phyloP scores from a whole-genome alignment of 179 eudicot genomes.

The Carnegiea gigantea region DNA sequence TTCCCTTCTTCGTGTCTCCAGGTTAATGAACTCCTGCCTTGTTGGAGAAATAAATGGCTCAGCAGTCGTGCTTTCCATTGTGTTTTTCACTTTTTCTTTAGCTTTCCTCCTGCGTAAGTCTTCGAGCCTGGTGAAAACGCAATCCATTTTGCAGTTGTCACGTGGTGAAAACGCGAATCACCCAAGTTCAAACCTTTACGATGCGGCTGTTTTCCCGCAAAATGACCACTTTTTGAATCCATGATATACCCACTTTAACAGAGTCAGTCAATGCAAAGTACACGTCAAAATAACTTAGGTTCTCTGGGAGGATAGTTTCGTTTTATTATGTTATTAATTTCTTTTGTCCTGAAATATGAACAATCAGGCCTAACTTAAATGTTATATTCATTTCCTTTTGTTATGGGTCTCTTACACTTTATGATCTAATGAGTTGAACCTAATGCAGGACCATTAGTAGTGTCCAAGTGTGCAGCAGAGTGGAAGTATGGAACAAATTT shows the following conservation, averaged over 20 bases:
- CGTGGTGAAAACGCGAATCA: no score
- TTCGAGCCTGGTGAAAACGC: no score
- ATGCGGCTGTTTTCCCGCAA: no score
- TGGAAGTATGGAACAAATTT: conserved; percentile 57
- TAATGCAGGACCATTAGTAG: conserved; percentile 61
- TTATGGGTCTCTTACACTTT: background rate
- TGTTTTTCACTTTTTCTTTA: background rate
- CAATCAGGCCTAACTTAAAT: background rate
- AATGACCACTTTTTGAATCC: no score
- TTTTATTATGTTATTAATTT: no score
- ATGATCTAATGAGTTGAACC: conserved; percentile 13
- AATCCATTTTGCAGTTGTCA: no score
- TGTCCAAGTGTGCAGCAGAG: conserved; percentile 59
- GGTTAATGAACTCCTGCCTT: conserved; percentile 43
- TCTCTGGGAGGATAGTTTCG: no score
- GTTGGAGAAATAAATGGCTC: background rate
- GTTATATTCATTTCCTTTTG: background rate
- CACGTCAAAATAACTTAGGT: background rate
- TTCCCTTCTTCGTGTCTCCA: conserved; percentile 76
- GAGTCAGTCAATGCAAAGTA: background rate
- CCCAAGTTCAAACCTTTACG: no score
- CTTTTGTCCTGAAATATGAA: background rate
- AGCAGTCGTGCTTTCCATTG: background rate
- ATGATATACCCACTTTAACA: no score
- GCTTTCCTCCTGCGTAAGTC: background rate